Conservation (phyloP, 345 rosid species). For the Schrenkiella parvula region DNA sequence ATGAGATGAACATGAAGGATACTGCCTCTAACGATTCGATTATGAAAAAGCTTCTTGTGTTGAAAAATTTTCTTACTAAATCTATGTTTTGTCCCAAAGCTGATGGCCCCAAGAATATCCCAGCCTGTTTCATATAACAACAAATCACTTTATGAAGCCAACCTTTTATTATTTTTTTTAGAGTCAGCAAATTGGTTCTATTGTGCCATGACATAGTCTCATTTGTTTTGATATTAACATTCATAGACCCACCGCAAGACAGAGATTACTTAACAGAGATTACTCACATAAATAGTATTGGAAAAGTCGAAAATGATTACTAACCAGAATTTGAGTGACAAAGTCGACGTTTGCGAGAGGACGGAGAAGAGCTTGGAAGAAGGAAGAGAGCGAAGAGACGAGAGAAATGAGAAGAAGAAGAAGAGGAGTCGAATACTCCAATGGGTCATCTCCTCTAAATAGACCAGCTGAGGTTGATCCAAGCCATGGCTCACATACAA, state of each 20-base stretch:
- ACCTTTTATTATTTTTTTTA: no score
- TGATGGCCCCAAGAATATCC: constrained; percentile 38
- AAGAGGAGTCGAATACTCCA: constrained; percentile 11
- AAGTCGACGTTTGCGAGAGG: constrained; percentile 30
- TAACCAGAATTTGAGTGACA: constrained; percentile 38
- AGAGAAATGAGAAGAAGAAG: constrained; percentile 29
- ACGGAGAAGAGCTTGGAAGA: constrained; percentile 31
- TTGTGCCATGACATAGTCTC: no score
- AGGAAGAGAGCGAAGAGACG: constrained; percentile 21
- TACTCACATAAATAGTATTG: no score
- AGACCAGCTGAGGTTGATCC: constrained; percentile 9
- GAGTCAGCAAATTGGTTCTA: no score
- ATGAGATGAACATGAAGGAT: constrained; percentile 30
- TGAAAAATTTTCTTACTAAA: neutral
- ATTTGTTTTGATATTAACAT: no score
- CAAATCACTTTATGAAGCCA: no score
- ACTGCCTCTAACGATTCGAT: constrained; percentile 23
- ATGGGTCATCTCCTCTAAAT: neutral
- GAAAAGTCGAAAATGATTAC: neutral
- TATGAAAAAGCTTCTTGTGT: constrained; percentile 23
- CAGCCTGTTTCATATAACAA: constrained; percentile 29
- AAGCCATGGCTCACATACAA: constrained; percentile 15
- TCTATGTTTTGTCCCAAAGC: constrained; percentile 12
- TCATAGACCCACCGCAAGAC: no score
- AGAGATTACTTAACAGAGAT: no score